Evolutionary conservation across 1,284 basidiomycete species (phyloP).

Genomic region (Tilletia indica): DNA sequence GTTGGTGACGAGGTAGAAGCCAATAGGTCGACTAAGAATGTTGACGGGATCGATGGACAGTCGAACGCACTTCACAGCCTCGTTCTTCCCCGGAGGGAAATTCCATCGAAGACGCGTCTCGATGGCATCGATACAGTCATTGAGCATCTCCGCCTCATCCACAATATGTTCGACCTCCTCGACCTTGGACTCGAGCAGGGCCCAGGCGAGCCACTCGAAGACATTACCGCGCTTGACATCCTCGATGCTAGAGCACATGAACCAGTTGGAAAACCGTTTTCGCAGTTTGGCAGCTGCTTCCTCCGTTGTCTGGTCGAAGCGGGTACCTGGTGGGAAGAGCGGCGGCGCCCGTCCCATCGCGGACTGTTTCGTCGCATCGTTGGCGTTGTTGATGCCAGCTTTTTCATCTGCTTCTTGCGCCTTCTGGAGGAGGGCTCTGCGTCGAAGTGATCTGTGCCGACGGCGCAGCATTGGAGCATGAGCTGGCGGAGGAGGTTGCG

Average conservation of each 20-base stretch:
- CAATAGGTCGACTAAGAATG: slow-evolving; percentile 59
- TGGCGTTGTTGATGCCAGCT: neutral
- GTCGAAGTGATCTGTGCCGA: slow-evolving; percentile 22
- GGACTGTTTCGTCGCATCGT: neutral
- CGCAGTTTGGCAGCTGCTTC: slow-evolving; percentile 19
- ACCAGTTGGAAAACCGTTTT: slow-evolving; percentile 23
- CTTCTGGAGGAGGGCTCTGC: neutral
- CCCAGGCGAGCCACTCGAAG: slow-evolving; percentile 31
- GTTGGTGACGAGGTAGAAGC: slow-evolving; percentile 26
- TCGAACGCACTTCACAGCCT: slow-evolving; percentile 65
- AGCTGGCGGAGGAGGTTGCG: slow-evolving; percentile 19
- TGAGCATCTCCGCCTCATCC: slow-evolving; percentile 20
- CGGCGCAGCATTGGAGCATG: slow-evolving; percentile 24
- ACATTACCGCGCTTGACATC: slow-evolving; percentile 30
- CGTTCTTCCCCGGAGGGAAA: slow-evolving; percentile 61
- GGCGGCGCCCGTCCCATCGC: neutral
- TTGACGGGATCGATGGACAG: slow-evolving; percentile 77
- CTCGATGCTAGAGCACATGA: slow-evolving; percentile 20
- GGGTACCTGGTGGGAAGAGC: slow-evolving; percentile 8
- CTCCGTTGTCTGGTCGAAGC: slow-evolving; percentile 20
- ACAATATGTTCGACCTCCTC: slow-evolving; percentile 19
- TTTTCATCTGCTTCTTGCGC: neutral
- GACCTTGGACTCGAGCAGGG: slow-evolving; percentile 24
- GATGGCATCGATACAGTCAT: slow-evolving; percentile 20
- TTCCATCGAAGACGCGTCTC: slow-evolving; percentile 19